These are phyloP conservation scores for Linum trigynum DNA, from an alignment of 345 rosid genomes.

Conservation along the genomic window DNA sequence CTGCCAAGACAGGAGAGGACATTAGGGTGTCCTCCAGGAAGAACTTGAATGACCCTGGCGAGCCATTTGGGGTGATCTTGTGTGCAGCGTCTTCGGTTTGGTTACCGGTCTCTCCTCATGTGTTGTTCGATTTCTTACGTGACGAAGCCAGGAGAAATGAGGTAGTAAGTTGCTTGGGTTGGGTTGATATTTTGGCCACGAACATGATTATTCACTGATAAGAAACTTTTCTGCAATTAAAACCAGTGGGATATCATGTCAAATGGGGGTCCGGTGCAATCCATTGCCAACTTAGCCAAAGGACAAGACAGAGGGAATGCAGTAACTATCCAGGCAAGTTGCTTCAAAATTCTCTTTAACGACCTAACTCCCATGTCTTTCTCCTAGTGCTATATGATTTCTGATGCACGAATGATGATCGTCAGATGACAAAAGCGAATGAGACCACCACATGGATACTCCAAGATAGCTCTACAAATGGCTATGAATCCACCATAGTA, in stretches of 20 bases:
- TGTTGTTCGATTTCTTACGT: conserved; percentile 76
- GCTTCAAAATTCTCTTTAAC: background rate
- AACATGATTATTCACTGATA: conserved; percentile 1
- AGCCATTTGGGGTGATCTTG: conserved; percentile 78
- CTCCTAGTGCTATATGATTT: background rate
- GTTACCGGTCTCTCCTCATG: conserved; percentile 65
- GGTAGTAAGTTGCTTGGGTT: conserved; percentile 30
- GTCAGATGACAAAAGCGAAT: conserved; percentile 65
- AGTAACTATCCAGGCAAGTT: conserved; percentile 60
- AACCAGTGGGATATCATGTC: conserved; percentile 84
- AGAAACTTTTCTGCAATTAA: conserved; percentile 5
- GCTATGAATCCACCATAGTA: conserved; percentile 76
- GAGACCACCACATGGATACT: conserved; percentile 69
- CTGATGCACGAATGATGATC: background rate
- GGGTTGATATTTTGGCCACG: background rate
- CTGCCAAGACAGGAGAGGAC: conserved; percentile 88
- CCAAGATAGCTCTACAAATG: conserved; percentile 79
- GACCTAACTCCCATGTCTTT: too few relatives aligned
- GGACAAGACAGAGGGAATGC: conserved; percentile 96
- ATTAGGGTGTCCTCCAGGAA: conserved; percentile 82
- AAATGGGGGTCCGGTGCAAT: conserved; percentile 54
- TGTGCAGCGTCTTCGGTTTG: conserved; percentile 85
- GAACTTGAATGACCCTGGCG: conserved; percentile 86
- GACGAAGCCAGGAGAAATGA: conserved; percentile 72
- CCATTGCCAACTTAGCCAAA: conserved; percentile 70